A percentile compares a stretch with the other conserved stretches of the same genome.
Evolutionary conservation across 2,329 filamentous ascomycete species (phyloP).

Genomic region (Dactylellina cionopaga): DNA sequence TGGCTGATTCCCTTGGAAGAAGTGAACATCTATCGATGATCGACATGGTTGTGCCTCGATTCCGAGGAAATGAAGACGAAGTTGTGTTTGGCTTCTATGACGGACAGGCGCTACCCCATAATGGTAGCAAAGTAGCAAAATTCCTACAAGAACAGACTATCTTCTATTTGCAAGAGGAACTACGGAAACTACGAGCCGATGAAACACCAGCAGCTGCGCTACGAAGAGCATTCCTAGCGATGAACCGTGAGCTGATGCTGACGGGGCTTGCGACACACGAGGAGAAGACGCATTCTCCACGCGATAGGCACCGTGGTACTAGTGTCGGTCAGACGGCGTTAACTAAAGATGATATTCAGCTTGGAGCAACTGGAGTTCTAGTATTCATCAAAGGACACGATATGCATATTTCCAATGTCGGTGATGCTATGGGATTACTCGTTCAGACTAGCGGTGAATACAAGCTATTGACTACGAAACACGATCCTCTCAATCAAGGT

Average conservation of each 20-base stretch:
- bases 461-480: conserved; percentile 85
- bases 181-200: conserved; percentile 74
- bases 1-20: conserved; percentile 93
- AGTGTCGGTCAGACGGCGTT: conserved; percentile 66
- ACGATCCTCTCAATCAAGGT: conserved; percentile 85
- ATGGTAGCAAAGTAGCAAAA: conserved; percentile 95
- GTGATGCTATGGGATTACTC: conserved; percentile 93
- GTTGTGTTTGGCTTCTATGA: conserved; percentile 95
- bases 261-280: conserved; percentile 82
- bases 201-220: conserved; percentile 86
- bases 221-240: conserved; percentile 81
- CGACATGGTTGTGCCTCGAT: conserved; percentile 91
- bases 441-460: conserved; percentile 88
- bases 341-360: conserved; percentile 86
- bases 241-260: conserved; percentile 94
- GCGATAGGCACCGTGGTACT: conserved; percentile 72
- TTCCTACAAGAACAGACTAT: conserved; percentile 97
- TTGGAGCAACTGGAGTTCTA: conserved; percentile 90
- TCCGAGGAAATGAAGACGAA: conserved; percentile 88
- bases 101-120: conserved; percentile 85
- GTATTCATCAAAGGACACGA: conserved; percentile 89
- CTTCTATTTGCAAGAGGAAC: conserved; percentile 80
- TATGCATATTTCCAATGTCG: conserved; percentile 92
- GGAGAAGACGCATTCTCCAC: conserved; percentile 71
- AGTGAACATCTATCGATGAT: conserved; percentile 96